These are phyloP conservation scores for Mrakia blollopis DNA, from an alignment of 768 basidiomycete species.

Conservation along the genomic window DNA sequence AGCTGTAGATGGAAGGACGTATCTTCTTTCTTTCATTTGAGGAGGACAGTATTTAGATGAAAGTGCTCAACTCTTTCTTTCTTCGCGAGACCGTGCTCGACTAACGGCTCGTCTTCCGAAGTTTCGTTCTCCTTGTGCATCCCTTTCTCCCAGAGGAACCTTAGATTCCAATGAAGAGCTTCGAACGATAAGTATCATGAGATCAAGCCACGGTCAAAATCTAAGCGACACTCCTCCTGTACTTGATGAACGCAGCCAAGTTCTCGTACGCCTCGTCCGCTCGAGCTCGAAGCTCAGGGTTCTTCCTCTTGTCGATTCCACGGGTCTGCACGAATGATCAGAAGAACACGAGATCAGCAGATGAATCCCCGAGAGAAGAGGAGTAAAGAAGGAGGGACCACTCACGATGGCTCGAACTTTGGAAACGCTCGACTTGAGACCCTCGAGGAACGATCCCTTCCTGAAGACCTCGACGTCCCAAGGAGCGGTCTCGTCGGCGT, in stretches of 20 bases:
- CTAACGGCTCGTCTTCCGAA: too few relatives aligned
- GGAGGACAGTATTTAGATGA: too few relatives aligned
- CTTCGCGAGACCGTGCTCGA: too few relatives aligned
- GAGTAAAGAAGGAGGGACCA: slow-evolving; percentile 12
- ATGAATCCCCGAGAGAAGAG: neutral
- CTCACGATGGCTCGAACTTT: slow-evolving; percentile 44
- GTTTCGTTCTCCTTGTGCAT: too few relatives aligned
- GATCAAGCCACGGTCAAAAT: neutral
- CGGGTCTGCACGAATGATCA: slow-evolving; percentile 40
- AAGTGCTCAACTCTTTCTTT: too few relatives aligned
- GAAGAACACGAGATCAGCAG: neutral
- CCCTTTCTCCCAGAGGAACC: too few relatives aligned
- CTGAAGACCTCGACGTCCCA: slow-evolving; percentile 76
- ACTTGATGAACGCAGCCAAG: slow-evolving; percentile 47
- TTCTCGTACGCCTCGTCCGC: slow-evolving; percentile 49
- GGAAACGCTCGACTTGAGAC: slow-evolving; percentile 46
- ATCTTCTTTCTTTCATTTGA: neutral
- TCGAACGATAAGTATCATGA: neutral
- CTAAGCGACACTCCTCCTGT: slow-evolving; percentile 38
- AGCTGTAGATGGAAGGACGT: slow-evolving; percentile 11
- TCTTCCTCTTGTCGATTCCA: slow-evolving; percentile 46
- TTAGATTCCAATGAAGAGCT: too few relatives aligned
- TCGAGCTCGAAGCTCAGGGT: slow-evolving; percentile 41
- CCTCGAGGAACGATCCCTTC: slow-evolving; percentile 55
- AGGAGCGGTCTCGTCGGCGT: slow-evolving; percentile 73